Base-by-base conservation (phyloP, 116 monocot species). In the Cymodocea nodosa region DNA sequence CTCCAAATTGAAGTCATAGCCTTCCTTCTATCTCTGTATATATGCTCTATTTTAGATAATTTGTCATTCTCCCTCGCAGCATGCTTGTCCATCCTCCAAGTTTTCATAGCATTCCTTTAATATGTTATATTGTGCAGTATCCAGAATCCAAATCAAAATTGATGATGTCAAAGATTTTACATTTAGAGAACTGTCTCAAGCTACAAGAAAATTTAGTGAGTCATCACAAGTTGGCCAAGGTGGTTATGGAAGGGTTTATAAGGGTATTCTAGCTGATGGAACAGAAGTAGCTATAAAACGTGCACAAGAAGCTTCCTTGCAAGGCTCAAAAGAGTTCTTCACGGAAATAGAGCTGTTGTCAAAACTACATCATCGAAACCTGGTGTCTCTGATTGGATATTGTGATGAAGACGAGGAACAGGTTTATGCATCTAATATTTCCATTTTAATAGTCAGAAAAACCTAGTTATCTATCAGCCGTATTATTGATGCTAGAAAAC, bases 201-300 rank as follows among this genome's bases (percentile, higher is more conserved):
- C 94, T 49, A 86, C 94, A 49, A 60, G 75, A 14, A 79, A 81
- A 71, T 94, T 94, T 64, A 73, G 59, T 51, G 58, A 76, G 34
- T 67, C 82, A 12, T 60, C 70, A 75, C 69, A 78, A 81, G 69
- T 89, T 70, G 94, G 94, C 16, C 86, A 81, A 63, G 94, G 94
- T 39, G 94, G 94, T 34, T 94, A 94, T 73, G 94, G 94, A 15
- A 89, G 81, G 70, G 94, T 94, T 56, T 94, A 89, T 71, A 80
- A 68, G 77, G 94, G 94, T 14, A 70, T 75, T 77, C 68, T 94
- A 77, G 71, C 54, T 64, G 82, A 94, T 72, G 89, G 94, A 44
- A 81, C 76, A 63, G 53, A 73, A 52, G 89, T 94, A 6, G 94
- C 94, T 20, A 82, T 94, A 68, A 94, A 94, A 58, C 86, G 94